phyloP scores from a whole-genome alignment of 495 filamentous ascomycete species.

The Penicillium cataractarum region DNA sequence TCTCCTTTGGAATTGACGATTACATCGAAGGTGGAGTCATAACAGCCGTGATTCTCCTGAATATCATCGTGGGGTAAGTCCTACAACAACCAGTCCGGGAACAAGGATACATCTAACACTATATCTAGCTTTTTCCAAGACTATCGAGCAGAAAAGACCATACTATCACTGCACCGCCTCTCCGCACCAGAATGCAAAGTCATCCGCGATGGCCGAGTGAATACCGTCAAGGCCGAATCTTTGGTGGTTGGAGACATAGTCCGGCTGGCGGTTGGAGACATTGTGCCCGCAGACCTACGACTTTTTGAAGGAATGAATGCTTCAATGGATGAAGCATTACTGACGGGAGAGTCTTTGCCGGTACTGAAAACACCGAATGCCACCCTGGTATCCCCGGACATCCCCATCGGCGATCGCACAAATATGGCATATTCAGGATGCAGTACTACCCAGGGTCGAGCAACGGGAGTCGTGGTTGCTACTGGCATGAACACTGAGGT shows the following conservation, averaged over 20 bases:
- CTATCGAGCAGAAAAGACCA: slow-evolving; percentile 83
- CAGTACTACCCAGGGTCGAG: slow-evolving; percentile 70
- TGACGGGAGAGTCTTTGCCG: slow-evolving; percentile 63
- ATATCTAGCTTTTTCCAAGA: slow-evolving; percentile 69
- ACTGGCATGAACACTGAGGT: slow-evolving; percentile 83
- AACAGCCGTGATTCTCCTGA: slow-evolving; percentile 78
- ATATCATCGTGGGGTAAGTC: slow-evolving; percentile 68
- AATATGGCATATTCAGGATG: slow-evolving; percentile 74
- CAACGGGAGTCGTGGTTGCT: slow-evolving; percentile 65
- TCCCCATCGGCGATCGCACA: slow-evolving; percentile 67
- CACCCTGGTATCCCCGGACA: slow-evolving; percentile 58
- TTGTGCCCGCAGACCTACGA: slow-evolving; percentile 71
- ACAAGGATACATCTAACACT: neutral
- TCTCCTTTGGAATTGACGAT: slow-evolving; percentile 78
- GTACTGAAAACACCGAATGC: slow-evolving; percentile 67
- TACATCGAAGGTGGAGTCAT: slow-evolving; percentile 86
- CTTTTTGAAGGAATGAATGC: slow-evolving; percentile 79
- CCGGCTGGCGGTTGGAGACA: slow-evolving; percentile 68
- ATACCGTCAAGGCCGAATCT: slow-evolving; percentile 68
- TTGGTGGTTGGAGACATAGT: slow-evolving; percentile 83
- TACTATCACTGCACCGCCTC: slow-evolving; percentile 76
- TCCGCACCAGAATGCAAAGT: slow-evolving; percentile 80
- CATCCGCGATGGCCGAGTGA: slow-evolving; percentile 68
- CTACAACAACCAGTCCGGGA: neutral
- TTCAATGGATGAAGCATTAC: slow-evolving; percentile 62